These are phyloP conservation scores for Syncephalastrum sp. DNA, from an alignment of 371 early-diverging fungal species.

Conservation along the genomic window DNA sequence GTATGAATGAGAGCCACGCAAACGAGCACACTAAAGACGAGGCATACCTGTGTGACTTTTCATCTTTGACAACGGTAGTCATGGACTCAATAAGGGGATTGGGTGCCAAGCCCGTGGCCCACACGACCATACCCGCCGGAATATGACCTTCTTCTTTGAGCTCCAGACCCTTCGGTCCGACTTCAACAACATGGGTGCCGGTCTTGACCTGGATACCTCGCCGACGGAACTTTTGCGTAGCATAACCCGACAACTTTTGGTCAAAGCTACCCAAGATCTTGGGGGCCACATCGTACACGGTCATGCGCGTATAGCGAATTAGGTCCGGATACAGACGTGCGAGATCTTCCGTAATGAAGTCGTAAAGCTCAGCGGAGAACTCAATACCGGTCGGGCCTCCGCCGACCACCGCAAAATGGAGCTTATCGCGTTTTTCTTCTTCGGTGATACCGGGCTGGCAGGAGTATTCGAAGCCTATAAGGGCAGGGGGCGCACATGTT, in stretches of 20 bases:
- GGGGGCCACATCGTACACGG: slow-evolving; percentile 73
- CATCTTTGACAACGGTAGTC: slow-evolving; percentile 18
- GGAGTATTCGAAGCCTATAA: slow-evolving; percentile 72
- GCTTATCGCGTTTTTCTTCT: slow-evolving; percentile 67
- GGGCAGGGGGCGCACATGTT: background rate
- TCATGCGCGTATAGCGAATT: slow-evolving; percentile 61
- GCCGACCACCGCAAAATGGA: slow-evolving; percentile 85
- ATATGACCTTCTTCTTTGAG: slow-evolving; percentile 48
- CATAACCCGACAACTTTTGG: slow-evolving; percentile 61
- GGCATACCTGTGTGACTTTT: slow-evolving; percentile 19
- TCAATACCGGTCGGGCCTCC: slow-evolving; percentile 80
- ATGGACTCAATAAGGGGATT: slow-evolving; percentile 32
- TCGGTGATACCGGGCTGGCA: slow-evolving; percentile 60
- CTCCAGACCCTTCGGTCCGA: slow-evolving; percentile 39
- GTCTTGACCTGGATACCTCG: slow-evolving; percentile 65
- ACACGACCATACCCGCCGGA: slow-evolving; percentile 50
- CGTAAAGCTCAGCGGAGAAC: slow-evolving; percentile 76
- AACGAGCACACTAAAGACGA: background rate
- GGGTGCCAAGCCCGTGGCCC: slow-evolving; percentile 48
- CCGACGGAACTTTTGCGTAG: slow-evolving; percentile 62
- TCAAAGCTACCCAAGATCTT: slow-evolving; percentile 76
- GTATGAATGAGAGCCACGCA: background rate
- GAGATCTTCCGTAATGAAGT: slow-evolving; percentile 77
- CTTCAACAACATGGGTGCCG: slow-evolving; percentile 45
- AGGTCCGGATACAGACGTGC: slow-evolving; percentile 61